A percentile compares a stretch with the other conserved stretches of the same genome.
Conservation (phyloP, 371 early-diverging fungal species). For the Mortierella sp. region DNA sequence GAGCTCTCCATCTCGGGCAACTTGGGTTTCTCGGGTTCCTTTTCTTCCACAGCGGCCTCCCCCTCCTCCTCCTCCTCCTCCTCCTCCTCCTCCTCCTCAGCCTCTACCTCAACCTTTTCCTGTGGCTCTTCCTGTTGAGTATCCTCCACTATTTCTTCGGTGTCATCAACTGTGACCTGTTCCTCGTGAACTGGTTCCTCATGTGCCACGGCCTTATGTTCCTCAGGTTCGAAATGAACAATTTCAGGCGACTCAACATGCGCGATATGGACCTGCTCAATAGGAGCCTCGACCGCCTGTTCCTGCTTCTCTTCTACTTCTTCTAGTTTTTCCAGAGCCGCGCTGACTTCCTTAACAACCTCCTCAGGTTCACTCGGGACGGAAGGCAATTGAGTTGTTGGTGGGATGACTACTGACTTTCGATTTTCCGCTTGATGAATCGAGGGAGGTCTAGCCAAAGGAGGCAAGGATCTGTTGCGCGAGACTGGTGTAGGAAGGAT, state of each 20-base stretch:
- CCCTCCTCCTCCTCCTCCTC: conserved; percentile 18
- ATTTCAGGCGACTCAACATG: conserved; percentile 17
- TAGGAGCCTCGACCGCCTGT: conserved; percentile 10
- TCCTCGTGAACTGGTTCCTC: conserved; percentile 14
- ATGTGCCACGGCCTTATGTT: background rate
- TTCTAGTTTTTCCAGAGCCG: conserved; percentile 12
- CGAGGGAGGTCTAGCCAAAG: conserved; percentile 58
- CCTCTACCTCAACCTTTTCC: conserved; percentile 18
- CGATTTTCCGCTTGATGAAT: conserved; percentile 50
- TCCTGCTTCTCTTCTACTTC: conserved; percentile 15
- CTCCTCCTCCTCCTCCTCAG: conserved; percentile 20
- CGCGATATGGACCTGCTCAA: background rate
- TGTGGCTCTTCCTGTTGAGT: background rate
- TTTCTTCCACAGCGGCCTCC: conserved; percentile 15
- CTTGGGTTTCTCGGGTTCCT: conserved; percentile 50
- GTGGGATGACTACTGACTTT: conserved; percentile 26
- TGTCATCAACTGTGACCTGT: background rate
- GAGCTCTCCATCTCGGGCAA: conserved; percentile 49
- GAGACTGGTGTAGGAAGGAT: conserved; percentile 42
- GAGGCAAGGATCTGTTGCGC: conserved; percentile 39
- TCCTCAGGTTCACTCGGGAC: conserved; percentile 45
- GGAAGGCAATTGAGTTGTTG: conserved; percentile 29
- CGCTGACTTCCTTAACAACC: background rate
- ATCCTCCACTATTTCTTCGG: background rate
- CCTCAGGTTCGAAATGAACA: conserved; percentile 7